Conservation (phyloP, 2,329 filamentous ascomycete species). For the Fusarium dimerum region DNA sequence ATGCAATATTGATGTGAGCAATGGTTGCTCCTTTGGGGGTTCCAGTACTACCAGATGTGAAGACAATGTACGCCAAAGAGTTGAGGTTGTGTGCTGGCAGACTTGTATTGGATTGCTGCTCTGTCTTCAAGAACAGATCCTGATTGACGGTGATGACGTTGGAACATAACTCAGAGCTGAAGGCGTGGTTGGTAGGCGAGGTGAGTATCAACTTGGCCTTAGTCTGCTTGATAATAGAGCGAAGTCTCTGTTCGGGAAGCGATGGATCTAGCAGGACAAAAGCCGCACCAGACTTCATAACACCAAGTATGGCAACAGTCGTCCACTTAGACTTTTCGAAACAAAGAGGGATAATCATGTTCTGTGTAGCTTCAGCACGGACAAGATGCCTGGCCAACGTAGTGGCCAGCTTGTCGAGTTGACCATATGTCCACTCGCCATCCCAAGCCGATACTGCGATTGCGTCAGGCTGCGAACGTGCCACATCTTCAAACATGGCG, state of each 20-base stretch:
- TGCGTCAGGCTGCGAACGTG: not conserved
- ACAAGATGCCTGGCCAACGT: slow-evolving; percentile 7
- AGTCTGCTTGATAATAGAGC: slow-evolving; percentile 2
- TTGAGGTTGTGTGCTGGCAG: not conserved
- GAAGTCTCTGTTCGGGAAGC: slow-evolving; percentile 4
- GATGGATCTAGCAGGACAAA: slow-evolving; percentile 11
- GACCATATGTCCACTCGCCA: not conserved
- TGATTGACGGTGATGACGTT: slow-evolving; percentile 4
- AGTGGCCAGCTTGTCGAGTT: slow-evolving; percentile 1
- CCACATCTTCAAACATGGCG: not conserved
- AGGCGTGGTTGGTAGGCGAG: not conserved
- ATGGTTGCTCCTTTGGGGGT: slow-evolving; percentile 26
- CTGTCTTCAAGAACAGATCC: not conserved
- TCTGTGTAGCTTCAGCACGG: slow-evolving; percentile 1
- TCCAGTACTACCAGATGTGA: slow-evolving; percentile 31
- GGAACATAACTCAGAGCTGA: slow-evolving; percentile 1
- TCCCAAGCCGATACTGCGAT: not conserved
- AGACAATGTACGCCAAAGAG: slow-evolving; percentile 19
- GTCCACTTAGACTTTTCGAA: slow-evolving; percentile 21
- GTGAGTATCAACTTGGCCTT: not conserved
- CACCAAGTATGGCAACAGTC: slow-evolving; percentile 15
- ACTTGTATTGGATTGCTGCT: too few species aligned
- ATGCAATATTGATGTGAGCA: slow-evolving; percentile 10
- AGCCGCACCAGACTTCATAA: slow-evolving; percentile 5
- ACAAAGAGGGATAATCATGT: slow-evolving; percentile 5